Evolutionary conservation across 768 basidiomycete species (phyloP).

Genomic region (Leucosporidium yakuticum): DNA sequence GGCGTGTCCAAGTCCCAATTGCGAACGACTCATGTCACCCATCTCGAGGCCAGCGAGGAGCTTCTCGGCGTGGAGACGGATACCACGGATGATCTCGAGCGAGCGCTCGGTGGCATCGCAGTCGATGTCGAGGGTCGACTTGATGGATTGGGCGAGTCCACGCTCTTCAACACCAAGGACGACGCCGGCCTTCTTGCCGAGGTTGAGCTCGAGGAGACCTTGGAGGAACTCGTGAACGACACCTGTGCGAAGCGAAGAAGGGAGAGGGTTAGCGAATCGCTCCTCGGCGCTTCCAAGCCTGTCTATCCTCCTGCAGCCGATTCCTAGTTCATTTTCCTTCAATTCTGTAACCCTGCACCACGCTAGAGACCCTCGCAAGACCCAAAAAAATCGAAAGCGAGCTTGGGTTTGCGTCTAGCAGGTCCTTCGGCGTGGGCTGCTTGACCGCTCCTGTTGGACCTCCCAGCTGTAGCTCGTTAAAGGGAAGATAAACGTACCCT

Average conservation of each 20-base stretch:
- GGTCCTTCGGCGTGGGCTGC: too few species aligned
- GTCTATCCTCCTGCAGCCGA: too few species aligned
- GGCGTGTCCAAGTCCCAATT: constrained; percentile 93
- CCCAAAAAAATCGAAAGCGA: too few species aligned
- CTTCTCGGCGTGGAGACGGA: constrained; percentile 83
- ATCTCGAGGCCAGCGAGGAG: constrained; percentile 80
- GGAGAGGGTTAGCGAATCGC: background rate
- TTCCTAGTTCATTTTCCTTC: too few species aligned
- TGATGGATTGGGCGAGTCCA: constrained; percentile 69
- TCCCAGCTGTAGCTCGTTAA: too few species aligned
- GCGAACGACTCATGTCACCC: constrained; percentile 83
- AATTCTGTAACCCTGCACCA: too few species aligned
- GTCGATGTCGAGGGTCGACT: constrained; percentile 60
- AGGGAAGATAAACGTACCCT: constrained; percentile 55
- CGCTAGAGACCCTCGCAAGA: too few species aligned
- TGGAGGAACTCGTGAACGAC: constrained; percentile 76
- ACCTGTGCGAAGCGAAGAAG: constrained; percentile 50
- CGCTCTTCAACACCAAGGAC: constrained; percentile 73
- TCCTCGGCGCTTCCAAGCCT: background rate
- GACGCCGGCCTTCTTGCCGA: constrained; percentile 59
- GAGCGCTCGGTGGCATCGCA: constrained; percentile 77
- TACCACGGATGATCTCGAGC: constrained; percentile 81
- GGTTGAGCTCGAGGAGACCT: constrained; percentile 77
- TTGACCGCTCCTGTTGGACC: too few species aligned
- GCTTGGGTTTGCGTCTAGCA: too few species aligned